Percentiles rank a stretch among this genome's conserved stretches.
These are phyloP conservation scores for Byssothecium circinans DNA, from an alignment of 2,329 filamentous ascomycete species.

Conservation along the genomic window DNA sequence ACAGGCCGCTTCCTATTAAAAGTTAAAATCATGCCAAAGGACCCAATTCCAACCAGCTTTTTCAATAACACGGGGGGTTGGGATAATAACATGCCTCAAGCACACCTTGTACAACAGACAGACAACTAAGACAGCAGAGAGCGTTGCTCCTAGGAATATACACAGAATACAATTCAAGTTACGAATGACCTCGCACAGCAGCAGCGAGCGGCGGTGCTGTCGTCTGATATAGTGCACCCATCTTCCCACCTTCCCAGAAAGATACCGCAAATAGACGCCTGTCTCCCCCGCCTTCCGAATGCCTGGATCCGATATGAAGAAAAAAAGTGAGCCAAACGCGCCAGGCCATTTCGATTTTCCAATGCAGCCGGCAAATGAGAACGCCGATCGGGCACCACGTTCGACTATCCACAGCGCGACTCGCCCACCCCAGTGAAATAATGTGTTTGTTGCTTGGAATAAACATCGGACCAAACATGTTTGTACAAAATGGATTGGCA, in stretches of 20 bases:
- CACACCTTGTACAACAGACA: too few relatives aligned
- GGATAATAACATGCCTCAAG: too few relatives aligned
- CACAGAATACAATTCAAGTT: background rate
- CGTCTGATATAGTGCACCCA: background rate
- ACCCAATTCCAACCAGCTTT: too few relatives aligned
- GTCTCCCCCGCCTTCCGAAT: background rate
- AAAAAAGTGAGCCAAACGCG: constrained; percentile 5
- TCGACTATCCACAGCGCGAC: constrained; percentile 9
- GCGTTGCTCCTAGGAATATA: background rate
- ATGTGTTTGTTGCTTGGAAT: background rate
- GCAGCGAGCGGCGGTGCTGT: background rate
- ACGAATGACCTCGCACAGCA: background rate
- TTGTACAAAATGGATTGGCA: constrained; percentile 17
- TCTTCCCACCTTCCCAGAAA: constrained; percentile 1
- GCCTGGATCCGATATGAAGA: too few relatives aligned
- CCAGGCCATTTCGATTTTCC: constrained; percentile 1
- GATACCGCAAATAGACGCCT: background rate
- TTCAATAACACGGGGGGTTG: too few relatives aligned
- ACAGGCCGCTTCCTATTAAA: too few relatives aligned
- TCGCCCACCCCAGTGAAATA: constrained; percentile 5
- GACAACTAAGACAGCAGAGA: too few relatives aligned
- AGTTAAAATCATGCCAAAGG: too few relatives aligned
- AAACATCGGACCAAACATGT: constrained; percentile 10
- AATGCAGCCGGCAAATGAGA: constrained; percentile 25
- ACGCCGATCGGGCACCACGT: constrained; percentile 30